A percentile compares a stretch with the other conserved stretches of the same genome.
Conservation (phyloP, 108 stramenopile species). For the Schizochytrium sp. region DNA sequence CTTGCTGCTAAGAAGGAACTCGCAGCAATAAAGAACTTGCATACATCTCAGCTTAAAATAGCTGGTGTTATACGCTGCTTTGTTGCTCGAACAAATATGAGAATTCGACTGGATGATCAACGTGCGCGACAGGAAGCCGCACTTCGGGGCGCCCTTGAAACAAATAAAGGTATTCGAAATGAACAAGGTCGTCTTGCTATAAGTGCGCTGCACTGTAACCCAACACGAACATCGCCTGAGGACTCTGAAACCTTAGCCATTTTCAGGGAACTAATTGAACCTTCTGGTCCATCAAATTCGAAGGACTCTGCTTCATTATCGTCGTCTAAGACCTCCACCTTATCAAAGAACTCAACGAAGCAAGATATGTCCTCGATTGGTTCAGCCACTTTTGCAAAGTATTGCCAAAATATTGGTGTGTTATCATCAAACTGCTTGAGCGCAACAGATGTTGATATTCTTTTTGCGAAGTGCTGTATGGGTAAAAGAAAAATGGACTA, state of each 20-base stretch:
- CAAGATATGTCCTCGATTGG: neutral
- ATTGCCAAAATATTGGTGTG: neutral
- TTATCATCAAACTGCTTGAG: neutral
- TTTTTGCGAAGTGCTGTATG: constrained; percentile 40
- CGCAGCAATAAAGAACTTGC: neutral
- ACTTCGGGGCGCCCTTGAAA: neutral
- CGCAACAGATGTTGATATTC: constrained; percentile 25
- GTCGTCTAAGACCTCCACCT: neutral
- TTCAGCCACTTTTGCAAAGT: neutral
- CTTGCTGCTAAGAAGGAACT: neutral
- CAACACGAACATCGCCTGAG: neutral
- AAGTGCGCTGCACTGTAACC: constrained; percentile 12
- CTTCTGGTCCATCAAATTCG: neutral
- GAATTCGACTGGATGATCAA: neutral
- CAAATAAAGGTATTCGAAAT: neutral
- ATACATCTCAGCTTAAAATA: neutral
- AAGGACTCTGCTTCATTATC: neutral
- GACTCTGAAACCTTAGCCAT: neutral
- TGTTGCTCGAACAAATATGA: neutral
- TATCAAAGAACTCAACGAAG: too few relatives aligned
- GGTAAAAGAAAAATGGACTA: constrained; percentile 55
- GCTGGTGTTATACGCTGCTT: neutral
- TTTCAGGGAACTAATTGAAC: neutral
- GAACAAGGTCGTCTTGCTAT: neutral
- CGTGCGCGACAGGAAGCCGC: constrained; percentile 29